Evolutionary conservation across 1,284 basidiomycete species (phyloP), one percentile per base, ranked within the genome.

Genomic region (Bondarzewia mesenterica): DNA sequence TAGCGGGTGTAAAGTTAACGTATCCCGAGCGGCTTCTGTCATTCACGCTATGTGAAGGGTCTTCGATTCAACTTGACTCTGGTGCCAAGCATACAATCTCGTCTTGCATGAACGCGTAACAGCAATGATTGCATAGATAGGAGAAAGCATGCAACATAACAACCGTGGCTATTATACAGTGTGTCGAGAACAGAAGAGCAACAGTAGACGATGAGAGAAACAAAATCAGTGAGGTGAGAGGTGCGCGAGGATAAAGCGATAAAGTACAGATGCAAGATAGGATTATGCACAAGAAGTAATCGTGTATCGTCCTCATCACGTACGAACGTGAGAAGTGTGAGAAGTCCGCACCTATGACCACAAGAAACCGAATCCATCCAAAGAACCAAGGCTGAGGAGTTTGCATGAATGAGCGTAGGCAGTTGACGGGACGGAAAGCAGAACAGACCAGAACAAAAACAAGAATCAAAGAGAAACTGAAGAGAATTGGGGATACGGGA

Each of bases 341-440:
- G 29, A 27, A 49, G 42, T 49, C 48, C 48, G 42, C 36, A 39
- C 41, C 48, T 49, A 44, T 40, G 20, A 44, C 41, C 18, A 42
- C 47, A 48, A 43, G 21, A 44, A 25, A 16, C 23, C 8, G 47
- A 49, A 20, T 26, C 14, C 32, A 48, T 16, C 39, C 12, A 48
- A 42, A 18, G 23, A 48, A 29, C 47, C 14, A 15, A 47, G 20
- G 22, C 25, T 20, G 21, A 16, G 18, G 46, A 27, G 29, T 32
- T 32, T 32, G 29, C 29, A n/a, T 32, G 29, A 32, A 32, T n/a
- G 29, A 42, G 38, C 46, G 38, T 10, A 40, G 29, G 15, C 38
- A 32, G 38, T 48, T 22, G n/a, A 25, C 23, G 27, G 36, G n/a
- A 25, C 23, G 27, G 36, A 44, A 32, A 44, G 38, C 22, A 38